phyloP scores from a whole-genome alignment of 495 filamentous ascomycete species.

The Alectoria sarmentosa region DNA sequence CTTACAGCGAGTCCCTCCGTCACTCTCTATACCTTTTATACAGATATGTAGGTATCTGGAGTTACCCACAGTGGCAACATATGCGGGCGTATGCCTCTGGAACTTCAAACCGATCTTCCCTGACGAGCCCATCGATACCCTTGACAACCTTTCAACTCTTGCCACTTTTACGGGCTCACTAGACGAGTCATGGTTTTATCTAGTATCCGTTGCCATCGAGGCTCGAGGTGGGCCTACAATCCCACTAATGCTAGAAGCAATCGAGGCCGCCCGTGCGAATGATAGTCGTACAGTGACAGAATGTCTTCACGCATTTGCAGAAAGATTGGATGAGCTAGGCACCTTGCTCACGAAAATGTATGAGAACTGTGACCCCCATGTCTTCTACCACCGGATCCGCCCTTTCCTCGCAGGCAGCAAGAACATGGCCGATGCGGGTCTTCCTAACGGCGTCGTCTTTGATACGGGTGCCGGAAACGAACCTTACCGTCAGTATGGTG shows the following conservation, averaged over 20 bases:
- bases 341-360: conserved; percentile 74
- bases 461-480: conserved; percentile 63
- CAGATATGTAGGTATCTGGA: conserved; percentile 73
- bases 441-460: conserved; percentile 81
- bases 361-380: conserved; percentile 83
- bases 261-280: conserved; percentile 66
- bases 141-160: conserved; percentile 78
- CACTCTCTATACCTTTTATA: conserved; percentile 77
- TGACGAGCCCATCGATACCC: conserved; percentile 68
- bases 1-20: conserved; percentile 66
- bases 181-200: conserved; percentile 98
- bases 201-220: conserved; percentile 92
- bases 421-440: conserved; percentile 90
- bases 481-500: conserved; percentile 69
- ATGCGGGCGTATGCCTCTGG: conserved; percentile 87
- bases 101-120: conserved; percentile 88
- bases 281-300: conserved; percentile 65
- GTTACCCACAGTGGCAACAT: conserved; percentile 90
- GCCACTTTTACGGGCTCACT: conserved; percentile 90
- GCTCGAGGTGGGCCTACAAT: conserved; percentile 85
- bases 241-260: conserved; percentile 79
- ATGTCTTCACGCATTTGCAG: conserved; percentile 70
- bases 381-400: conserved; percentile 90
- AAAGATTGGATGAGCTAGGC: conserved; percentile 78
- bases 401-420: conserved; percentile 93